Base-by-base conservation (phyloP, 2,329 filamentous ascomycete species). In the Ophiostoma sp. region DNA sequence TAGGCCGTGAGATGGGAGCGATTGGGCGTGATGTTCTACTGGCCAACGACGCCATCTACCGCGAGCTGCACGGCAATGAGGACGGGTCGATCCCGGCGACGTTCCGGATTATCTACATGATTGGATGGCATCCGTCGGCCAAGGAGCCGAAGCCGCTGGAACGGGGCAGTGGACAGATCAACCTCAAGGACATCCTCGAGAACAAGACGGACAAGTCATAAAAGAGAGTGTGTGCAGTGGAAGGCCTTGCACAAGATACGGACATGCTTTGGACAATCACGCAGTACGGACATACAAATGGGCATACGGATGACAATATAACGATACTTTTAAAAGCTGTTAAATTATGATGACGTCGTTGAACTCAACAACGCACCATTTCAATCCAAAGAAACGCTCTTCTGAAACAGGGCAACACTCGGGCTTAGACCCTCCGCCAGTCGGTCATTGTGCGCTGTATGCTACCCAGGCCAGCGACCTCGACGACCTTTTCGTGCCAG, bases 401-500 rank as follows among this genome's bases (percentile, higher is more conserved):
- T 8, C 2, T 27, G 27, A 27, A 27, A 27, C 47, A 6, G n/a
- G 49, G 8, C 52, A 2, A 12, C 27, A 9, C 5, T 11, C 9
- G 3, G 11, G 18, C n/a, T 82, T 81, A 96, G 74, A 96, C 94
- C 74, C 90, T 95, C 76, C 95, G 89, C 82, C 94, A 91, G 82
- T 99, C 95, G 58, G 92, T 95, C 93, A 99, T 97, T 73, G 92
- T 92, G 74, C 95, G 87, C 71, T 93, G 91, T 79, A 99, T 95
- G 78, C 91, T 92, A 62, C 95, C 95, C 73, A 93, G 83, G 38
- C 95, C 95, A 49, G 93, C 92, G 75, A 97, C 88, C 75, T 99
- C 95, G 4, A 98, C 92, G 71, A 97, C 86, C 85, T 97, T 99
- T 83, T 99, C 95, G 77, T 99, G 95, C 95, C 95, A 99, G 80